Conservation (phyloP, 768 basidiomycete genomes). For the Pisolithus tinctorius region DNA sequence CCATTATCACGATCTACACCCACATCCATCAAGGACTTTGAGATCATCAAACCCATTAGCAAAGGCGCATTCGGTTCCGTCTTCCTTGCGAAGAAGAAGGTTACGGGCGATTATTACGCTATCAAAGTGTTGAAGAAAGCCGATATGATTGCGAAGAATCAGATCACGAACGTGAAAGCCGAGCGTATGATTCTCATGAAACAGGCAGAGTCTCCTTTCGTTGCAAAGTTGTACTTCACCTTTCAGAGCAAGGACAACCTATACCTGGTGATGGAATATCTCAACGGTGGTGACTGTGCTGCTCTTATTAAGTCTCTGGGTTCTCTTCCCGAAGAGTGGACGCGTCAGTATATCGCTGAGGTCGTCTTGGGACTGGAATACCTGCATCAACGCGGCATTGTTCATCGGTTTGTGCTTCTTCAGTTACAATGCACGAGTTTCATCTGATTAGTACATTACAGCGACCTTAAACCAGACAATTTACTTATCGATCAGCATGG, state of each 20-base stretch:
- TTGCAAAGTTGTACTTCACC: constrained; percentile 95
- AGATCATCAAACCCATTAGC: constrained; percentile 98
- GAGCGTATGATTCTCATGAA: constrained; percentile 99
- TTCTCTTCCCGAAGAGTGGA: constrained; percentile 92
- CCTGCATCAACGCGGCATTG: constrained; percentile 90
- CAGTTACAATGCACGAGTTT: not conserved
- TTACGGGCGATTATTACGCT: constrained; percentile 96
- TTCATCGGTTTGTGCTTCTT: constrained; percentile 75
- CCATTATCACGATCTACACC: constrained; percentile 74
- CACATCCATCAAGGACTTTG: constrained; percentile 97
- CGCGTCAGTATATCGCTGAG: constrained; percentile 92
- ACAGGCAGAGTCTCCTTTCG: constrained; percentile 96
- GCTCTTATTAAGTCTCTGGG: constrained; percentile 96
- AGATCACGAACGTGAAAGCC: constrained; percentile 99
- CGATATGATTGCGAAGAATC: constrained; percentile 99
- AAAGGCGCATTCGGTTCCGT: constrained; percentile 99
- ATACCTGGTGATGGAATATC: constrained; percentile 99
- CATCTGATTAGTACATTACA: constrained; percentile 25
- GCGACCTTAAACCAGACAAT: constrained; percentile 98
- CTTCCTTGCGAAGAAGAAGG: constrained; percentile 96
- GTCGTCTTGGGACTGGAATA: constrained; percentile 94
- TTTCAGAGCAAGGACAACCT: constrained; percentile 99
- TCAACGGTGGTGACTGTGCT: constrained; percentile 97
- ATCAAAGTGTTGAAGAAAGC: constrained; percentile 99
- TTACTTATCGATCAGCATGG: constrained; percentile 94